Evolutionary conservation across 306 rosid species (phyloP), one percentile per base, ranked within the genome.

Genomic region (Abrus precatorius): DNA sequence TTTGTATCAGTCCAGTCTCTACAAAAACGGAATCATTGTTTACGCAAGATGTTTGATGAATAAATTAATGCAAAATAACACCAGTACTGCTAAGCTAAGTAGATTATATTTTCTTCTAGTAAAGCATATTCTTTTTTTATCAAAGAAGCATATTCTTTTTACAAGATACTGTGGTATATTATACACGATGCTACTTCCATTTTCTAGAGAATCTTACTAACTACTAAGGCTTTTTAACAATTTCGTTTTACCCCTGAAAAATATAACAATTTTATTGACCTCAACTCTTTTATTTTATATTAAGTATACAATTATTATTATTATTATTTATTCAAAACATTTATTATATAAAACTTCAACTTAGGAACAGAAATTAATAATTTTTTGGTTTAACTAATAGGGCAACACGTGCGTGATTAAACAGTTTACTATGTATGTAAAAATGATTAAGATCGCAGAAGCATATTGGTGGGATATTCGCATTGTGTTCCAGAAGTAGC

Each of bases 391-490:
- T 3, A 10, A 64, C 12, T 6, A 6, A 2, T 30, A 55, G 34
- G 28, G 62, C 57, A 76, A 49, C 61, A 83, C 38, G 78, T 83
- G 82, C 57, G 30, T 4, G 50, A 8, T 10, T 11, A 47, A 8
- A 40, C n/a, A 40, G 3, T 28, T 5, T 14, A 20, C 38, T 6
- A 28, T 2, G 47, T 6, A 12, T 6, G 30, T 29, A 3, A 6
- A 14, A 28, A 20, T 55, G 65, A 40, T 45, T 41, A 47, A 61
- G 38, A 2, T 5, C 34, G 27, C 20, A 36, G n/a, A 72, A 71
- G 81, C 54, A 79, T 74, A 79, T 84, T 72, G 67, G 10, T 29
- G 40, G 84, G 0, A 48, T 78, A 74, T 79, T 73, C 77, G 9
- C 7, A 38, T 56, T 73, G 32, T 12, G 20, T 36, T 47, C 59